Base-by-base conservation (phyloP, 2,329 filamentous ascomycete genomes). In the Ascomycota sp. region DNA sequence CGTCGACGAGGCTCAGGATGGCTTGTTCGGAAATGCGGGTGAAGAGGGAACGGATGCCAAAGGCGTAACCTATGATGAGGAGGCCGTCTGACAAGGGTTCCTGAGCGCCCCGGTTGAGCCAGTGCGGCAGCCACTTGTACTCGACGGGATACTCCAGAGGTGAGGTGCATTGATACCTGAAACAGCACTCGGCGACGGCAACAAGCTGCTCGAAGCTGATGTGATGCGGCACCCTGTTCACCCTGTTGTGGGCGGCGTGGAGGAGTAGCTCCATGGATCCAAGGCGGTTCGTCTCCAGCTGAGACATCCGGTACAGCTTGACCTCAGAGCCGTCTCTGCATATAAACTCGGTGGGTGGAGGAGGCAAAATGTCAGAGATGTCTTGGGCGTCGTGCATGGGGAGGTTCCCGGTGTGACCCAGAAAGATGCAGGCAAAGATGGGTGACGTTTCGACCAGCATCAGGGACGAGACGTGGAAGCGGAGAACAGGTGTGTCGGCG, bases 221-320 rank as follows among this genome's bases (percentile, higher is more conserved):
- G 6, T 58, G 51, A 6, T 53, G 48, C 0, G 63, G 62, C 4
- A 67, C 45, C 31, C 50, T 45, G 6, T 57, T 48, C 27, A 53
- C 54, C 32, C 63, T 61, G 48, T 59, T 52, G 36, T 66, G 62
- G 1, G 61, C 62, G 2, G 63, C 64, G 32, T 65, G 54, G 3
- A 68, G 44, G 1, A 68, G 36, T 2, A 58, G 57, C 34, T 59
- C 55, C 8, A 67, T 40, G 1, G 56, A 48, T 3, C 46, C 40
- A 2, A 56, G 32, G 2, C 40, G 44, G 30, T 65, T 61, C 5
- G 51, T 35, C 36, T 66, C 62, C 20, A 51, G 40, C 37, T 66
- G 62, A 2, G 62, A 60, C 63, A 68, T 66, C 8, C 57, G 55
- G 35, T 63, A 66, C 2, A 66, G 38, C 36, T 47, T 56, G 2